Base-by-base conservation (phyloP, 768 basidiomycete genomes). In the Pleurotus sapidus region DNA sequence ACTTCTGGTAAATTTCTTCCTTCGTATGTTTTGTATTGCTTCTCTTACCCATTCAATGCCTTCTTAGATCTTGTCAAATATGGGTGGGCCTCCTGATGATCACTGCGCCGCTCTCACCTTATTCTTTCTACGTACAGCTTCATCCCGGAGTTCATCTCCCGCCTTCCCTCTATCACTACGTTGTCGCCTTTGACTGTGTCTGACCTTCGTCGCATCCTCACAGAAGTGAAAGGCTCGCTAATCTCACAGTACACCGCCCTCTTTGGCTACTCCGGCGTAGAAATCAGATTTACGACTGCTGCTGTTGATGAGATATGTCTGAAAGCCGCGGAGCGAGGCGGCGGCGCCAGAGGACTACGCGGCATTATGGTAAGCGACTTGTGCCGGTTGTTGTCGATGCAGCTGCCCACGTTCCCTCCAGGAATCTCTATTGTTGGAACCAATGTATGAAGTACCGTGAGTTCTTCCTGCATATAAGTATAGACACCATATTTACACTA, bases 131-230 rank as follows among this genome's bases (percentile, higher is more conserved):
- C 25, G 27, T 46, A 5, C 57, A 90, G 91, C 3, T 91, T 97
- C 61, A 98, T 98, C 57, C 95, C 95, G 20, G 95, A 98, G 72
- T 98, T 98, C 64, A 82, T 96, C 50, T 93, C 91, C 15, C 89
- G 96, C 25, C 72, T 97, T n/a, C 95, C 95, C 4, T 88, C 93
- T n/a, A 80, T 95, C 37, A 91, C 95, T 3, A 86, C 93, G 1
- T 80, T 98, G 5, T 71, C 88, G 5, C 88, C 91, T 5, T 78
- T 98, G 2, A 88, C 90, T 4, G 81, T 89, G 8, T 67, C 83
- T 9, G 96, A 98, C 70, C 79, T 98, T 15, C 84, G 93, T 24
- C 83, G 88, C n/a, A 92, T 98, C 57, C 79, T 98, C 43, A 92
- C 91, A 1, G 94, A 97, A 63, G 94, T 98, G 50, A 87, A 88